Conservation (phyloP, 306 rosid species). For the Urtica urens region DNA sequence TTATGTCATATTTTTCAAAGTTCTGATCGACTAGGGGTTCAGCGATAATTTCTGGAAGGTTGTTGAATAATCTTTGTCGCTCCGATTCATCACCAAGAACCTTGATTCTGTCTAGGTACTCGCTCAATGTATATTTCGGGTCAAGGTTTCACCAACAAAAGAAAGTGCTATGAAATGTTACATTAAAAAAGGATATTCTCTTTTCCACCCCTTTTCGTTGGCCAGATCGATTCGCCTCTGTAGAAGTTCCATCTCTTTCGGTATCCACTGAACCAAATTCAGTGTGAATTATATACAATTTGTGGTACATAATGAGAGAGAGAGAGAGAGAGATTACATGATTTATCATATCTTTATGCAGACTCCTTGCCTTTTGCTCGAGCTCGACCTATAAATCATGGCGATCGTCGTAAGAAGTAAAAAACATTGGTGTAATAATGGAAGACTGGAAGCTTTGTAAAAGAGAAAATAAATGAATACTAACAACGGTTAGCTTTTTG, state of each 20-base stretch:
- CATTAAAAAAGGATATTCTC: slow-evolving; percentile 64
- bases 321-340: slow-evolving; percentile 35
- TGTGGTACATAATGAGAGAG: too few relatives aligned
- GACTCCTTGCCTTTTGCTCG: slow-evolving; percentile 56
- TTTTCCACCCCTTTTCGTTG: slow-evolving; percentile 88
- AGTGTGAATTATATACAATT: too few relatives aligned
- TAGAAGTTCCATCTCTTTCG: slow-evolving; percentile 39
- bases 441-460: background rate
- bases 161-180: background rate
- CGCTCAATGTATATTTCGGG: slow-evolving; percentile 35
- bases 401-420: background rate
- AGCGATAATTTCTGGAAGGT: slow-evolving; percentile 46
- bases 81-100: slow-evolving; percentile 41
- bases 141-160: slow-evolving; percentile 35
- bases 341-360: slow-evolving; percentile 57
- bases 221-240: slow-evolving; percentile 64
- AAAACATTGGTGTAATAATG: too few relatives aligned
- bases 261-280: slow-evolving; percentile 87
- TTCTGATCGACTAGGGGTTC: slow-evolving; percentile 26
- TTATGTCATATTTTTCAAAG: slow-evolving; percentile 20
- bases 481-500: slow-evolving; percentile 57
- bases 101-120: slow-evolving; percentile 34
- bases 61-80: slow-evolving; percentile 40
- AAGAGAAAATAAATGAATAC: slow-evolving; percentile 36
- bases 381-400: slow-evolving; percentile 52